Percentiles rank a stretch among this genome's conserved stretches.
Conservation (phyloP, 2,329 filamentous ascomycete species). For the Colletotrichum endophyticum region DNA sequence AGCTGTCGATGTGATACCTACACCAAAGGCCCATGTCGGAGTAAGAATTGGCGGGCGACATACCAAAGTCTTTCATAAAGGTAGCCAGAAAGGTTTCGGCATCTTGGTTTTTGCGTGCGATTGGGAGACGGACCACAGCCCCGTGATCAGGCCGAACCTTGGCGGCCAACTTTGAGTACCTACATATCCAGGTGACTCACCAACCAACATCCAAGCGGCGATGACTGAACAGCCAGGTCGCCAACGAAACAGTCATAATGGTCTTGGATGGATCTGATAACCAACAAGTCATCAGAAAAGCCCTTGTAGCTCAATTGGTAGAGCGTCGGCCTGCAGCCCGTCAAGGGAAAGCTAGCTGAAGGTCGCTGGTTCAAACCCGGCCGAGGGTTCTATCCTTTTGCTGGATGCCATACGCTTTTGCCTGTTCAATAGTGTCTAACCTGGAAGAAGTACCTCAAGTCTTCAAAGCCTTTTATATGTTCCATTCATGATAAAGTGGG, state of each 20-base stretch:
- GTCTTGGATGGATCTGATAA: not conserved
- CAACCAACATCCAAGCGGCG: not conserved
- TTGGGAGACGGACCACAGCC: not conserved
- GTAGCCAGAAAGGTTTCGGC: not conserved
- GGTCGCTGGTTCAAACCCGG: not conserved
- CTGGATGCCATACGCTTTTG: not conserved
- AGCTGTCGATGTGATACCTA: not conserved
- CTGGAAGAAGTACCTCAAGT: not conserved
- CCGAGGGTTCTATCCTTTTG: not conserved
- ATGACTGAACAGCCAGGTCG: not conserved
- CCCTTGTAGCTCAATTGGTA: not conserved
- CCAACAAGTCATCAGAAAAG: not conserved
- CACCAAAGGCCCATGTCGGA: not conserved
- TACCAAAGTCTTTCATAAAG: not conserved
- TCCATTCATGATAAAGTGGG: not conserved
- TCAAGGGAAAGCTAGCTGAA: not conserved
- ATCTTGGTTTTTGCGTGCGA: not conserved
- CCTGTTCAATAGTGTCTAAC: not conserved
- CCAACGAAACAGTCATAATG: not conserved
- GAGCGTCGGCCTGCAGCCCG: not conserved
- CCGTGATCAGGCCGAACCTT: not conserved
- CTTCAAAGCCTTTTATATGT: not conserved
- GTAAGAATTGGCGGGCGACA: not conserved
- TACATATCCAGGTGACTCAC: not conserved
- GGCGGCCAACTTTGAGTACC: not conserved